These are phyloP conservation scores for Fragosphaeria purpurea DNA, from an alignment of 2,329 filamentous ascomycete genomes.

Conservation along the genomic window DNA sequence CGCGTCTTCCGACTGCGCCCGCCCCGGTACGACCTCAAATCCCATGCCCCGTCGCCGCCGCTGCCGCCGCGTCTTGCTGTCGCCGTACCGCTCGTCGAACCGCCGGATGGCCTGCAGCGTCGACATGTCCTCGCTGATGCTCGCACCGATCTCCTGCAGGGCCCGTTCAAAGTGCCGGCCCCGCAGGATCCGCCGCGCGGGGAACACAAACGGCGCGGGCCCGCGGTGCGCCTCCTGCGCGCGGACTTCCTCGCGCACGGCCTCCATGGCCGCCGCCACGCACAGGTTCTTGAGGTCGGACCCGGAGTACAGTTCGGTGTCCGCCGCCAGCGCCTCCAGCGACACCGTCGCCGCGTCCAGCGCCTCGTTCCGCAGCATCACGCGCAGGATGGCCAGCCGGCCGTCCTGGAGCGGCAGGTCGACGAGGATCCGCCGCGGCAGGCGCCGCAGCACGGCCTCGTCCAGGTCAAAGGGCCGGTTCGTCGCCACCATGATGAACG, in stretches of 20 bases:
- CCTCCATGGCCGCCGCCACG: conserved; percentile 69
- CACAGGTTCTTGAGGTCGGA: conserved; percentile 77
- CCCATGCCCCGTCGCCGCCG: conserved; percentile 51
- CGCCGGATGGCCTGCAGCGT: conserved; percentile 78
- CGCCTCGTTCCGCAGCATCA: conserved; percentile 59
- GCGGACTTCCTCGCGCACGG: conserved; percentile 61
- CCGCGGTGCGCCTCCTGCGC: conserved; percentile 23
- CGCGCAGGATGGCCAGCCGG: conserved; percentile 51
- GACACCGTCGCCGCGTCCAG: conserved; percentile 48
- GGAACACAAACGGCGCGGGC: conserved; percentile 46
- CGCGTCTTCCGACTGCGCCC: conserved; percentile 33
- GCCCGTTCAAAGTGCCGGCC: conserved; percentile 73
- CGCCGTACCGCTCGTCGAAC: conserved; percentile 93
- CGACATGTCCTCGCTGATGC: conserved; percentile 88
- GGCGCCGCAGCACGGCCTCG: conserved; percentile 68
- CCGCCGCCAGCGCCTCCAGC: conserved; percentile 51
- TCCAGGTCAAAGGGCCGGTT: conserved; percentile 94
- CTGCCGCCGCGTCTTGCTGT: conserved; percentile 58
- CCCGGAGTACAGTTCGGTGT: conserved; percentile 69
- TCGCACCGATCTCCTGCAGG: conserved; percentile 79
- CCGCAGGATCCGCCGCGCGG: conserved; percentile 56
- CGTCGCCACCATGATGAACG: conserved; percentile 97
- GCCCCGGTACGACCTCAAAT: conserved; percentile 40
- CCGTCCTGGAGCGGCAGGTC: conserved; percentile 58
- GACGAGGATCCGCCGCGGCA: conserved; percentile 63